Evolutionary conservation across 2,329 filamentous ascomycete species (phyloP).

Genomic region (Hirsutella rhossiliensis): DNA sequence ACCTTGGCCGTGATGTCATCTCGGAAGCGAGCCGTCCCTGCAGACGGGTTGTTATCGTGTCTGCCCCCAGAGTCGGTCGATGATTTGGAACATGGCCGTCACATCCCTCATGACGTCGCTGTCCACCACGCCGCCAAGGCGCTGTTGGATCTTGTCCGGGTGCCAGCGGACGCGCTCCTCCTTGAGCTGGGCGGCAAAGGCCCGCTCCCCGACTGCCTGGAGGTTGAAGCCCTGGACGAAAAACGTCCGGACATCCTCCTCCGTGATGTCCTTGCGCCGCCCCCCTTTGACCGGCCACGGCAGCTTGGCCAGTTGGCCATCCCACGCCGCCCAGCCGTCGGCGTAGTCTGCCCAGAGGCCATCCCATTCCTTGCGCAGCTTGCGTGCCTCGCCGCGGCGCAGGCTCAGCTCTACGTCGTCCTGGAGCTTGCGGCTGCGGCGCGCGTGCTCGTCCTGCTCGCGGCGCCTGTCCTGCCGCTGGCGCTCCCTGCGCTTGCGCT

Average conservation of each 20-base stretch:
- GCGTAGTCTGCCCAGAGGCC: slow-evolving; percentile 55
- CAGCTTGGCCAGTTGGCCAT: slow-evolving; percentile 27
- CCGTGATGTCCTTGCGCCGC: slow-evolving; percentile 39
- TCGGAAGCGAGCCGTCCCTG: no score
- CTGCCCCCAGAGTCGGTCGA: slow-evolving; percentile 72
- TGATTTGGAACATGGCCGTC: slow-evolving; percentile 82
- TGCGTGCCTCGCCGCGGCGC: slow-evolving; percentile 52
- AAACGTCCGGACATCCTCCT: slow-evolving; percentile 55
- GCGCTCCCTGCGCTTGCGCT: slow-evolving; percentile 36
- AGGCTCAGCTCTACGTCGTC: slow-evolving; percentile 59
- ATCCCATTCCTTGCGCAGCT: slow-evolving; percentile 39
- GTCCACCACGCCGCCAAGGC: slow-evolving; percentile 62
- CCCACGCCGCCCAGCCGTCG: slow-evolving; percentile 47
- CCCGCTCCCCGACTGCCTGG: slow-evolving; percentile 30
- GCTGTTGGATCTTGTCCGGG: slow-evolving; percentile 93
- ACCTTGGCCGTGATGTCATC: neutral
- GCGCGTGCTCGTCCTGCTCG: slow-evolving; percentile 1
- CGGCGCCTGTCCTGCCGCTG: slow-evolving; percentile 34
- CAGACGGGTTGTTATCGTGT: slow-evolving; percentile 21
- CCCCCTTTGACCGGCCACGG: slow-evolving; percentile 66
- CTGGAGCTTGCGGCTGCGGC: slow-evolving; percentile 34
- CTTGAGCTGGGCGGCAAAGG: slow-evolving; percentile 49
- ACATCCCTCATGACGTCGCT: slow-evolving; percentile 62
- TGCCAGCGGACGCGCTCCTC: slow-evolving; percentile 88
- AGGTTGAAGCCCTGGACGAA: slow-evolving; percentile 39